phyloP scores from a whole-genome alignment of 257 asterid species.

The Rauvolfia tetraphylla region DNA sequence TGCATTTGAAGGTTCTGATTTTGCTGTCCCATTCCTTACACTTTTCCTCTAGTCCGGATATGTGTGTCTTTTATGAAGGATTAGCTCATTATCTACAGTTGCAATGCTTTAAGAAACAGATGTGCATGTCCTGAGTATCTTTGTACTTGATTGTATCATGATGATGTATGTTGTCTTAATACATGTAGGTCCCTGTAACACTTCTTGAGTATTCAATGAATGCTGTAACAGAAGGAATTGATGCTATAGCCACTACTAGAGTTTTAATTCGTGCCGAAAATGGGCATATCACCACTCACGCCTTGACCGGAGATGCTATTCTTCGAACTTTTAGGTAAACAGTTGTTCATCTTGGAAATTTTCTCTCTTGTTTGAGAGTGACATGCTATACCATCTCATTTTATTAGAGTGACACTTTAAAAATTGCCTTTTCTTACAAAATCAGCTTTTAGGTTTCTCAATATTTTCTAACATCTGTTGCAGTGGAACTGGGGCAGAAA shows the following conservation, averaged over 20 bases:
- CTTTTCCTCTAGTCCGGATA: background rate
- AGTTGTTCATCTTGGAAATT: background rate
- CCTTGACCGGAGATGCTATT: conserved; percentile 53
- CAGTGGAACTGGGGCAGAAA: conserved; percentile 87
- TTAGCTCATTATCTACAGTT: background rate
- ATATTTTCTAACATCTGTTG: background rate
- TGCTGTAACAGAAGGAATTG: conserved; percentile 89
- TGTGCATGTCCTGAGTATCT: background rate
- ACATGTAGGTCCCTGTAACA: conserved; percentile 63
- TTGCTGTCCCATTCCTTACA: background rate
- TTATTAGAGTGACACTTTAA: background rate
- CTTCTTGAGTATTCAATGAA: conserved; percentile 78
- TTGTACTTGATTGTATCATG: background rate
- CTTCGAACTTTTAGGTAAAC: conserved; percentile 74
- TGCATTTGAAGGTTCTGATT: background rate
- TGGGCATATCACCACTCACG: conserved; percentile 52
- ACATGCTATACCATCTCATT: background rate
- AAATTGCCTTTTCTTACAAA: background rate
- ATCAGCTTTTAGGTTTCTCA: background rate
- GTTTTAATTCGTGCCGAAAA: conserved; percentile 71
- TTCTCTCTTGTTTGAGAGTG: background rate
- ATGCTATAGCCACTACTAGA: conserved; percentile 85
- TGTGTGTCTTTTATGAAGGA: background rate
- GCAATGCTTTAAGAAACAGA: no score
- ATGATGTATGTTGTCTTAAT: background rate